Evolutionary conservation across 495 filamentous ascomycete species (phyloP), one percentile per base, ranked within the genome.

Genomic region (Sabuloglossum arenarium): DNA sequence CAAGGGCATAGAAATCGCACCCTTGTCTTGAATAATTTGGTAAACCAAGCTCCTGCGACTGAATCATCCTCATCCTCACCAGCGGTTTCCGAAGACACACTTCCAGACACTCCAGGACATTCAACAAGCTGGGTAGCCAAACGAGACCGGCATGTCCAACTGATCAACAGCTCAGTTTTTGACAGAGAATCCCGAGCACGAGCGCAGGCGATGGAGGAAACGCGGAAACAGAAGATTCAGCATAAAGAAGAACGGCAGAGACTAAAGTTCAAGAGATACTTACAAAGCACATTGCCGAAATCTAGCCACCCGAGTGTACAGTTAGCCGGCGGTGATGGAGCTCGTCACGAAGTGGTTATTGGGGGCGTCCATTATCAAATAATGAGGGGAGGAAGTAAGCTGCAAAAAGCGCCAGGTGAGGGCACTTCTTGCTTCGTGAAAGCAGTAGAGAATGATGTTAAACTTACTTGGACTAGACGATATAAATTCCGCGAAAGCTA

Each of bases 91-190:
- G 58, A 42, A 56, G 53, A 45, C 1, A 19, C 39, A 29, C 32
- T 14, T 24, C 25, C 57, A 8, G 45, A 56, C 25, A n/a, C 59
- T 1, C 0, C 31, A 2, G 24, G 16, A 12, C 6, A 24, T 0
- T 45, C 57, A 25, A 56, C 66, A 23, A 62, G 77, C 11, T 93
- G 86, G 83, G 79, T 94, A 30, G 75, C 82, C 23, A 90, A 84
- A 64, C 80, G 72, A 54, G 88, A 88, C 60, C 83, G 87, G 54
- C 87, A 93, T 61, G 77, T 89, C 68, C 88, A 94, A 66, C 68
- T 95, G 50, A 94, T 96, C 68, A 94, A 94, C 63, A 75, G 81
- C 19, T 75, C 80, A 1, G 75, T 94, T 14, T 94, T 85, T 67
- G 82, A 93, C 61, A 81, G 85, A 66, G 79, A 85, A 55, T 72